These are phyloP conservation scores for Aspergillus candidus DNA, from an alignment of 2,329 filamentous ascomycete species.

Conservation along the genomic window DNA sequence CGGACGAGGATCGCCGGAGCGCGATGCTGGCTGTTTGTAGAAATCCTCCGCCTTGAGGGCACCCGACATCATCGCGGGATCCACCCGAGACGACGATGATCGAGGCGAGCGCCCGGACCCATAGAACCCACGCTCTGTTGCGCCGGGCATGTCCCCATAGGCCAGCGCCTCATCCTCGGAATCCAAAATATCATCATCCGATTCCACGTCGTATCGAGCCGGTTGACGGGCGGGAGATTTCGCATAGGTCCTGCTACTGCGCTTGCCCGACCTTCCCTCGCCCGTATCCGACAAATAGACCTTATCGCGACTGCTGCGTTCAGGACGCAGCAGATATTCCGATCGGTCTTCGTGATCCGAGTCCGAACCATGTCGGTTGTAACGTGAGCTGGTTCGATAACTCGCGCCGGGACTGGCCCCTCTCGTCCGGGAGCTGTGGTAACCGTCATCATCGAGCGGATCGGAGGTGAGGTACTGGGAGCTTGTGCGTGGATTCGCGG, in stretches of 20 bases:
- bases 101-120: conserved; percentile 9
- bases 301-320: conserved; percentile 14
- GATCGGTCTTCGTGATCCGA: conserved; percentile 16
- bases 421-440: conserved; percentile 16
- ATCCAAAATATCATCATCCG: conserved; percentile 23
- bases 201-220: conserved; percentile 17
- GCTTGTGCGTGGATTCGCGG: conserved; percentile 22
- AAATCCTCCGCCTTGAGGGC: conserved; percentile 8
- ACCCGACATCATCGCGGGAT: conserved; percentile 14
- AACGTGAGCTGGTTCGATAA: conserved; percentile 16
- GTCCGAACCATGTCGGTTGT: conserved; percentile 18
- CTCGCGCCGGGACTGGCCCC: conserved; percentile 13
- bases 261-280: conserved; percentile 10
- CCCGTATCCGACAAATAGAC: conserved; percentile 25
- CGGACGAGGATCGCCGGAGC: conserved; percentile 6
- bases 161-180: conserved; percentile 33
- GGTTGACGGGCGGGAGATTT: conserved; percentile 18
- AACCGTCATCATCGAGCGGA: conserved; percentile 21
- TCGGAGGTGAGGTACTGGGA: conserved; percentile 25
- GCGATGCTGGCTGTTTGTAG: conserved; percentile 8
- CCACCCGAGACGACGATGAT: conserved; percentile 7
- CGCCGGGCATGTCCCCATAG: conserved; percentile 28
- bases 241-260: conserved; percentile 8
- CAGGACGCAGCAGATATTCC: conserved; percentile 13
- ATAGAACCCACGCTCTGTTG: conserved; percentile 12